Conservation (phyloP, 148 eudicot species). For the Rhododendron molle region DNA sequence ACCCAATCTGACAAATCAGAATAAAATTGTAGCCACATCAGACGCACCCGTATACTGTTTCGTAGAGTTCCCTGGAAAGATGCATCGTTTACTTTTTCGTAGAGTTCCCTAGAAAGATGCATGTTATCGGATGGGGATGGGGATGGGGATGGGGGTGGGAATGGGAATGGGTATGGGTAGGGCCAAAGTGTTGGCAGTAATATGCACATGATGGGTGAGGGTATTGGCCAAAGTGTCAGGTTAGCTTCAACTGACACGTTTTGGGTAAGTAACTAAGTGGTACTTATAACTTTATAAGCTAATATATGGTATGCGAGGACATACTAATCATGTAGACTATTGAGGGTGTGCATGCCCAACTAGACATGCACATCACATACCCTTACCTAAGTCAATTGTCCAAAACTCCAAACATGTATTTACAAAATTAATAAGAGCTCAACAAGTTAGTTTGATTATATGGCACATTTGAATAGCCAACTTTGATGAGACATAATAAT, state of each 20-base stretch:
- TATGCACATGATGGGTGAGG: background rate
- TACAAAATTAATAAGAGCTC: background rate
- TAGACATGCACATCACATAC: background rate
- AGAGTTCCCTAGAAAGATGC: background rate
- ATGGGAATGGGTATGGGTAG: background rate
- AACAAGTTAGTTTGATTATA: background rate
- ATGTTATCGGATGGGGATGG: background rate
- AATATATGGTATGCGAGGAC: background rate
- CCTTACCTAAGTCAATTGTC: background rate
- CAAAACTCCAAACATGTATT: background rate
- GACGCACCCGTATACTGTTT: background rate
- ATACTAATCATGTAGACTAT: background rate
- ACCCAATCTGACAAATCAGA: background rate
- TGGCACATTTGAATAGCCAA: background rate
- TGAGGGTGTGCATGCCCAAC: background rate
- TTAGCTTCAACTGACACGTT: background rate
- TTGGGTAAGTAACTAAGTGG: background rate
- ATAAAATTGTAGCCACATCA: background rate
- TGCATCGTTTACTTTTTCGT: background rate
- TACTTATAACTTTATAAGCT: background rate
- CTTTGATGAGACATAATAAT: background rate
- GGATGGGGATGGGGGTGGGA: background rate
- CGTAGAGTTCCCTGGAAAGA: background rate
- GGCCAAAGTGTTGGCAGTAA: background rate
- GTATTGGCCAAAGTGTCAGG: background rate